A percentile compares a stretch with the other conserved stretches of the same genome.
These are phyloP conservation scores for Nothophytophthora sp. DNA, from an alignment of 352 stramenopile genomes.

Conservation along the genomic window DNA sequence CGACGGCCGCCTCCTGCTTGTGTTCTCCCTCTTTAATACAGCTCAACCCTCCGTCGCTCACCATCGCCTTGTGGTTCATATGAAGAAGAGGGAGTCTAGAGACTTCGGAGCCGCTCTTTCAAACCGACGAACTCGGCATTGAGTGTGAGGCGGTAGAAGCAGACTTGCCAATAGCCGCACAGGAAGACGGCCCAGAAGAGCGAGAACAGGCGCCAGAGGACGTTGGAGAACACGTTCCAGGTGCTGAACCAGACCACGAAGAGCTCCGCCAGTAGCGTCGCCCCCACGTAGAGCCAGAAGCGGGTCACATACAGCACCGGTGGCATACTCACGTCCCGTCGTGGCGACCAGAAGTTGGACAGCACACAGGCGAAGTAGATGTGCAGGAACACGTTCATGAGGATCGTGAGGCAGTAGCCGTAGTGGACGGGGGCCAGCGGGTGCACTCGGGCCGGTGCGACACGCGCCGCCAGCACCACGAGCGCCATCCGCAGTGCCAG, in stretches of 20 bases:
- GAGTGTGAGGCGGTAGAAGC: slow-evolving; percentile 67
- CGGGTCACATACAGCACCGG: slow-evolving; percentile 66
- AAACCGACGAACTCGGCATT: slow-evolving; percentile 76
- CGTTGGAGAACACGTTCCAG: slow-evolving; percentile 76
- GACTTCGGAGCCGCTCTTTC: slow-evolving; percentile 76
- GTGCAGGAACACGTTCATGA: slow-evolving; percentile 82
- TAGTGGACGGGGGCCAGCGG: slow-evolving; percentile 73
- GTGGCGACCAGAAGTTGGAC: slow-evolving; percentile 78
- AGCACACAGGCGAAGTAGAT: slow-evolving; percentile 76
- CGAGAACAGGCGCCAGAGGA: slow-evolving; percentile 72
- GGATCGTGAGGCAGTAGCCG: slow-evolving; percentile 71
- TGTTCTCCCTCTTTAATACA: slow-evolving; percentile 19
- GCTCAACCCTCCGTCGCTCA: slow-evolving; percentile 3
- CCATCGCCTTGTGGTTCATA: not conserved
- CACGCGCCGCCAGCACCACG: slow-evolving; percentile 54
- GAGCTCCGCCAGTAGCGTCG: slow-evolving; percentile 48
- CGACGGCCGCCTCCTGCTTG: not conserved
- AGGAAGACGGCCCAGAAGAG: slow-evolving; percentile 53
- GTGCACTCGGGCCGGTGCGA: slow-evolving; percentile 65
- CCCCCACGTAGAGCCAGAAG: slow-evolving; percentile 73
- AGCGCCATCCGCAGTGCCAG: slow-evolving; percentile 59
- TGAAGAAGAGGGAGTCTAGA: slow-evolving; percentile 28
- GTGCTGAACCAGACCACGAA: slow-evolving; percentile 82
- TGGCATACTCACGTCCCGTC: slow-evolving; percentile 57
- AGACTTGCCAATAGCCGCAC: slow-evolving; percentile 65